Evolutionary conservation across 140 eudicot genomes (phyloP).

Genomic region (Erigeron philadelphicus): DNA sequence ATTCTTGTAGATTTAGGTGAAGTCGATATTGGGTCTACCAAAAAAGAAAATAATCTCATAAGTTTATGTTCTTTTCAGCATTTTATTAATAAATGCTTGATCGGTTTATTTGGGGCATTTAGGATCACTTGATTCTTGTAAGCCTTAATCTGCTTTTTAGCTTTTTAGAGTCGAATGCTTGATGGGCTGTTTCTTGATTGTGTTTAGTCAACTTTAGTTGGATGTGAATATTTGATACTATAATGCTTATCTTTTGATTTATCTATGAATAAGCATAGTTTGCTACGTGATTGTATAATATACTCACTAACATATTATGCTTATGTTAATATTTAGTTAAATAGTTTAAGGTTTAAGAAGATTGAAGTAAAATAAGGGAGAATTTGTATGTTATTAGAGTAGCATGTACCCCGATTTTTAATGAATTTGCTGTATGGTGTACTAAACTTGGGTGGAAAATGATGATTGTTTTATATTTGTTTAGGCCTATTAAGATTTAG

Average conservation of each 20-base stretch:
- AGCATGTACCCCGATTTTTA: neutral
- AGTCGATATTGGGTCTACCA: too few relatives aligned
- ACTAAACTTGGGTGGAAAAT: too few relatives aligned
- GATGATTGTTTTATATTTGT: too few relatives aligned
- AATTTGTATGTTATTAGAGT: conserved; percentile 8
- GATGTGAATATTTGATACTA: conserved; percentile 17
- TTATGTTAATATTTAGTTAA: neutral
- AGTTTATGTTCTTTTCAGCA: conserved; percentile 8
- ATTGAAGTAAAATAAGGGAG: neutral
- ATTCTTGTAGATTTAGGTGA: neutral
- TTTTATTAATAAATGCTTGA: conserved; percentile 2
- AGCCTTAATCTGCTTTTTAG: neutral
- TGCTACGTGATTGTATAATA: neutral
- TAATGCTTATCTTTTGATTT: conserved; percentile 16
- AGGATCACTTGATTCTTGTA: neutral
- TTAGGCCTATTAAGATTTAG: neutral
- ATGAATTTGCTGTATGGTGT: neutral
- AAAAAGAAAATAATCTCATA: neutral
- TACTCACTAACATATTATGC: too few relatives aligned
- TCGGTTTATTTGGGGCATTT: neutral
- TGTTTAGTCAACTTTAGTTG: neutral
- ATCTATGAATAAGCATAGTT: neutral
- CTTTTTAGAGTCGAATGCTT: conserved; percentile 1
- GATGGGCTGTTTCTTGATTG: neutral
- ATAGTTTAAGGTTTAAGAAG: neutral